phyloP scores from a whole-genome alignment of 257 asterid genomes.

The Solanum piurae region DNA sequence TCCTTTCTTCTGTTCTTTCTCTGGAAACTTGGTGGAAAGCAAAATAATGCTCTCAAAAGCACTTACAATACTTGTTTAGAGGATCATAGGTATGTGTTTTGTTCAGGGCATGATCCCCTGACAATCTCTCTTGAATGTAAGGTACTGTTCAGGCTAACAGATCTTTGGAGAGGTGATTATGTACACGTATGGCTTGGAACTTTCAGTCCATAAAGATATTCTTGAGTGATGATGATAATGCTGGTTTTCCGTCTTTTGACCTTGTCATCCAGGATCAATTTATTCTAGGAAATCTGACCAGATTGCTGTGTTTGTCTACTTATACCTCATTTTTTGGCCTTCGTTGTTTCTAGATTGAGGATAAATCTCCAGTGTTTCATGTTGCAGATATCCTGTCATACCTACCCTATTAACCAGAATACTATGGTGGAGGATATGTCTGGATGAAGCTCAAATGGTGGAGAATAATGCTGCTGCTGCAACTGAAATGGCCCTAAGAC shows the following conservation, averaged over 20 bases:
- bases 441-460: conserved; percentile 99
- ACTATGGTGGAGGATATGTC: conserved; percentile 95
- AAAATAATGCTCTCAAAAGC: background rate
- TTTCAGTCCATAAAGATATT: background rate
- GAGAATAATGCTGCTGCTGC: conserved; percentile 94
- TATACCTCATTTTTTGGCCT: background rate
- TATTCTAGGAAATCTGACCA: background rate
- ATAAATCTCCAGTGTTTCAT: background rate
- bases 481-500: conserved; percentile 81
- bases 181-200: background rate
- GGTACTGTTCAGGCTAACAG: background rate
- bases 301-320: background rate
- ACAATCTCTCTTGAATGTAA: background rate
- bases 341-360: background rate
- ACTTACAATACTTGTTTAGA: background rate
- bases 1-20: background rate
- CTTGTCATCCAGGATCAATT: background rate
- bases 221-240: background rate
- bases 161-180: background rate
- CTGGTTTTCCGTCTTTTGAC: background rate
- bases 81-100: background rate
- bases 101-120: background rate
- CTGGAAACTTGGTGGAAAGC: background rate
- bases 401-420: conserved; percentile 92
- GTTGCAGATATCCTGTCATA: conserved; percentile 74